Base-by-base conservation (phyloP, 2,329 filamentous ascomycete genomes). In the Penicillium sp. region DNA sequence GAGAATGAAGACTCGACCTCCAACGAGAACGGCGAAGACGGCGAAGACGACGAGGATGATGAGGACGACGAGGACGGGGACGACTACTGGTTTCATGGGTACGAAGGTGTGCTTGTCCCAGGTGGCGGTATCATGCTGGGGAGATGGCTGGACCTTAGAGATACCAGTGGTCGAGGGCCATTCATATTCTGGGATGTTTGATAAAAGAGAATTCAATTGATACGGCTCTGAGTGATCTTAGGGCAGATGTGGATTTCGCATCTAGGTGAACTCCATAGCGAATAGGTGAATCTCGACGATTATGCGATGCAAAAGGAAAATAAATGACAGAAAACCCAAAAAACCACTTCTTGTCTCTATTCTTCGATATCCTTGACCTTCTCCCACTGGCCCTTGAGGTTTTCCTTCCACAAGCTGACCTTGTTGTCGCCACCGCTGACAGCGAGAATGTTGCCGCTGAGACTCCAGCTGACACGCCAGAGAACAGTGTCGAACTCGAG, bases 321-420 rank as follows among this genome's bases (percentile, higher is more conserved):
- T 46, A 53, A 40, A 42, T 47, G 47, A 40, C 39, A 52, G 24
- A 32, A 40, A 43, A 40, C 41, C 51, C 44, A 47, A 49, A 47
- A 31, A 20, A 20, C 18, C 47, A 44, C 32, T 20, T 38, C 47
- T 37, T 35, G 34, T 48, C 18, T 22, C 52, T 62, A 95, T 74
- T 95, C 89, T 69, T 95, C 91, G 67, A 98, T 90, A 49, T 88
- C 89, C 80, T 95, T 96, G 57, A 97, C 88, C 63, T 87, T 88
- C 72, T 97, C 90, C 93, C 93, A 98, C 66, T 95, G 88, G 45
- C 93, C 93, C 67, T 86, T 87, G 60, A 98, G 75, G 68, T 95
- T 95, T 79, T 98, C 93, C 79, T 97, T 98, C 91, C 91, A 98
- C 69, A 98, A 72, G 44, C 86, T 94, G 46, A 98, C 90, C 74